Percentiles rank a stretch among this genome's conserved stretches.
Conservation (phyloP, 2,329 filamentous ascomycete genomes). For the Biscogniauxia sp. region DNA sequence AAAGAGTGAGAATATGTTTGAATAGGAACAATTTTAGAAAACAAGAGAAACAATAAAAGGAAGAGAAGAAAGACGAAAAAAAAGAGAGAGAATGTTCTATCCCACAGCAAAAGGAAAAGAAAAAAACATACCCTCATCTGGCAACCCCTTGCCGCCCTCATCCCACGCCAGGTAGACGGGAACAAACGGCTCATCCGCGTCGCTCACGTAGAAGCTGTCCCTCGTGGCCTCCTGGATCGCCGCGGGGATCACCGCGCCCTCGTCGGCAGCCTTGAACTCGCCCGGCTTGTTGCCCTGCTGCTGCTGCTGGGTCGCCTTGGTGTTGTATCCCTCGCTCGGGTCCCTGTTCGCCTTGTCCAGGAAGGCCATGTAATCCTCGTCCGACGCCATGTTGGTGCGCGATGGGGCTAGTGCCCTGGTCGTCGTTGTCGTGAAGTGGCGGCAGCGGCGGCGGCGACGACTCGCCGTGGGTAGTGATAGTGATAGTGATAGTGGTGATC, state of each 20-base stretch:
- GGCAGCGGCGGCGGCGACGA: background rate
- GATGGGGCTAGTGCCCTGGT: background rate
- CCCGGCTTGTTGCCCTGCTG: too few relatives aligned
- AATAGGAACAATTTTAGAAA: constrained; percentile 8
- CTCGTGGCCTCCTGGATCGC: constrained; percentile 49
- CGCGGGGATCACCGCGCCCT: constrained; percentile 58
- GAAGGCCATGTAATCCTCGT: constrained; percentile 82
- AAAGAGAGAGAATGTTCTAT: background rate
- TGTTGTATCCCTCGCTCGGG: constrained; percentile 58
- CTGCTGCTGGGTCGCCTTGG: constrained; percentile 24
- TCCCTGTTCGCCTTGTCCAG: constrained; percentile 84
- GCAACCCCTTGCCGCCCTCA: constrained; percentile 49
- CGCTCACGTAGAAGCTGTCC: constrained; percentile 70
- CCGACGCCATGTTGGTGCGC: constrained; percentile 60
- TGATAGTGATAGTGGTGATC: too few relatives aligned
- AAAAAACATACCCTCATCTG: constrained; percentile 56
- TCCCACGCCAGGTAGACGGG: constrained; percentile 67
- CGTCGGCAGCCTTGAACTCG: constrained; percentile 52
- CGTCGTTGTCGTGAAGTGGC: constrained; percentile 7
- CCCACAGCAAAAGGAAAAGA: constrained; percentile 16
- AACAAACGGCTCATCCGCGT: constrained; percentile 83
- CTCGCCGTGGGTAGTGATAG: background rate
- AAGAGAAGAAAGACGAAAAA: constrained; percentile 13
- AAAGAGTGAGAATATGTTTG: constrained; percentile 2
- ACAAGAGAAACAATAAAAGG: background rate